Evolutionary conservation across 2,329 filamentous ascomycete genomes (phyloP).

Genomic region (Ramularia endophylla): DNA sequence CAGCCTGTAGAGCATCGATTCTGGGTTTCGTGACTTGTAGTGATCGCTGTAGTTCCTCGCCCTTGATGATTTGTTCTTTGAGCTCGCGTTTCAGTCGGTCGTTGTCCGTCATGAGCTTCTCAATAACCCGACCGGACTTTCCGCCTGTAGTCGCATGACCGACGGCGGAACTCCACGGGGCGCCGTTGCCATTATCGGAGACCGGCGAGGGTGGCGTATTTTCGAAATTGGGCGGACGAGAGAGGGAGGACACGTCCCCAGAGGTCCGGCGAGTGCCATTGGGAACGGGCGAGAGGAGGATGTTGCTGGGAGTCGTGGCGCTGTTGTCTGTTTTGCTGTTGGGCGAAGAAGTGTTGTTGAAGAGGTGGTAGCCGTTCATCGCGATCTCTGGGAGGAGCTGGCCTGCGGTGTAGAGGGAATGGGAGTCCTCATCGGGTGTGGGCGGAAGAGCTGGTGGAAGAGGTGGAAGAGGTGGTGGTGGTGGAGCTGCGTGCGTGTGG

Average conservation of each 20-base stretch:
- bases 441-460: not conserved
- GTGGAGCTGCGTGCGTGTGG: not conserved
- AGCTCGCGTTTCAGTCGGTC: conserved; percentile 67
- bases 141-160: conserved; percentile 61
- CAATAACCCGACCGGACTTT: conserved; percentile 73
- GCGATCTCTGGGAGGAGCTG: conserved; percentile 9
- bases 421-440: conserved; percentile 3
- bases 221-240: conserved; percentile 8
- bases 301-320: conserved; percentile 6
- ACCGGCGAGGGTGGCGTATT: conserved; percentile 9
- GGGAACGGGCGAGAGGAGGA: conserved; percentile 12
- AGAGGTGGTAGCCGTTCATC: conserved; percentile 12
- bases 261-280: conserved; percentile 14
- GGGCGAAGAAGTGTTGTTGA: conserved; percentile 8
- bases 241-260: conserved; percentile 1
- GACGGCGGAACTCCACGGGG: conserved; percentile 58
- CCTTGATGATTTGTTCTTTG: conserved; percentile 38
- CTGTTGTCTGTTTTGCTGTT: conserved; percentile 1
- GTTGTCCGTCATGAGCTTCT: conserved; percentile 74
- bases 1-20: conserved; percentile 60
- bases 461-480: not conserved
- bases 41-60: conserved; percentile 65
- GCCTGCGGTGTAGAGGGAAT: not conserved
- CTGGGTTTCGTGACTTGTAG: conserved; percentile 64
- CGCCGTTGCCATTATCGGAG: conserved; percentile 10